phyloP scores from a whole-genome alignment of 768 basidiomycete species.

The Russula griseocarnosa region DNA sequence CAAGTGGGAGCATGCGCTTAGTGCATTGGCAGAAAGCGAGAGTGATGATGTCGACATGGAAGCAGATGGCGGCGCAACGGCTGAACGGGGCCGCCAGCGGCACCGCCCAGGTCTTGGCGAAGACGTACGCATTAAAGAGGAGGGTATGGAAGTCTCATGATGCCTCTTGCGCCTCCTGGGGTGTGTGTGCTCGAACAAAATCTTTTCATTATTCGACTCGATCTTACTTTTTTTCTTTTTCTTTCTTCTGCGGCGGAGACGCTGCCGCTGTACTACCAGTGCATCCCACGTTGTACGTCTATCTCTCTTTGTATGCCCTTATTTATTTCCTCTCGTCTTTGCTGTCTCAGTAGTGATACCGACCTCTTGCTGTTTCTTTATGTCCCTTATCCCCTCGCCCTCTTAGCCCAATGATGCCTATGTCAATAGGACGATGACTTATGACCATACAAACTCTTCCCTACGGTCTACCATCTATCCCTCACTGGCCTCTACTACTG shows the following conservation, averaged over 20 bases:
- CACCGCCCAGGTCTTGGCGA: conserved; percentile 19
- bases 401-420: conserved; percentile 6
- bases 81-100: conserved; percentile 23
- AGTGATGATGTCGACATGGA: conserved; percentile 27
- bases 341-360: conserved; percentile 24
- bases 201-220: neutral
- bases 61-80: conserved; percentile 1
- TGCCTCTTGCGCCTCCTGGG: conserved; percentile 2
- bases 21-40: conserved; percentile 24
- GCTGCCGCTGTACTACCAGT: conserved; percentile 10
- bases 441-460: conserved; percentile 6
- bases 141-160: conserved; percentile 29
- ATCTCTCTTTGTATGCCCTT: conserved; percentile 2
- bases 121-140: conserved; percentile 25
- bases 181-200: neutral
- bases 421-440: conserved; percentile 14
- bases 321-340: conserved; percentile 19
- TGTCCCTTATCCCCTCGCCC: neutral
- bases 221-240: conserved; percentile 2
- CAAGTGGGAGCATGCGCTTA: conserved; percentile 23
- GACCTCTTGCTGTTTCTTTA: conserved; percentile 11
- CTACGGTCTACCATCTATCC: conserved; percentile 1
- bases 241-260: neutral
- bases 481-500: conserved; percentile 8
- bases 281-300: conserved; percentile 9